Evolutionary conservation across 306 rosid species (phyloP).

Genomic region (Lupinus albus): DNA sequence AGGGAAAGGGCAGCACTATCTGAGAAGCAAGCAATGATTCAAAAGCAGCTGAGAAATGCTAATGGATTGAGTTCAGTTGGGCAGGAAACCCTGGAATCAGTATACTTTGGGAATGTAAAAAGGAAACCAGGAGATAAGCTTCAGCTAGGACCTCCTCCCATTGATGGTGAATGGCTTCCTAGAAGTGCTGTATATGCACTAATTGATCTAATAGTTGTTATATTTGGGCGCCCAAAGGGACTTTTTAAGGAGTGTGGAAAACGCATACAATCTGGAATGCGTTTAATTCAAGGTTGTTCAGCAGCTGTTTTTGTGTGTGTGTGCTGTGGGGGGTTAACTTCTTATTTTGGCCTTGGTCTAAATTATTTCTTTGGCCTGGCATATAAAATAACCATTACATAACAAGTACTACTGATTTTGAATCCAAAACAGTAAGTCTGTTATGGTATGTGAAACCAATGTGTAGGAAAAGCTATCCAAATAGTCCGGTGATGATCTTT

Average conservation of each 20-base stretch:
- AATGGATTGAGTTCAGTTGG: constrained; percentile 54
- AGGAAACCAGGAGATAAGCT: constrained; percentile 79
- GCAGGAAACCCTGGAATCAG: constrained; percentile 70
- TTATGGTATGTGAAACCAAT: constrained; percentile 24
- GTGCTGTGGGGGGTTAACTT: no score
- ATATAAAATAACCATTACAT: constrained; percentile 24
- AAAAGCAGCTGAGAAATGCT: constrained; percentile 61
- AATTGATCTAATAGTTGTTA: constrained; percentile 81
- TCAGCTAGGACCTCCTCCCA: constrained; percentile 84
- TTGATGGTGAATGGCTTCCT: constrained; percentile 98
- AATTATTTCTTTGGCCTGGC: constrained; percentile 20
- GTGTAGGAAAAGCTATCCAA: constrained; percentile 33
- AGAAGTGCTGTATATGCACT: constrained; percentile 91
- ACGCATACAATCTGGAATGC: constrained; percentile 87
- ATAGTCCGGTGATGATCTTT: constrained; percentile 8
- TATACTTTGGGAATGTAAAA: constrained; percentile 76
- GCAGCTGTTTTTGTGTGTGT: constrained; percentile 19
- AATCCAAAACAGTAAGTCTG: constrained; percentile 35
- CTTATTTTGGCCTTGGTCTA: constrained; percentile 25
- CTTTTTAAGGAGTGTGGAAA: constrained; percentile 90
- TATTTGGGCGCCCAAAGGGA: constrained; percentile 93
- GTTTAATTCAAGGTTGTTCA: constrained; percentile 64
- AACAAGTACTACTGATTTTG: constrained; percentile 29
- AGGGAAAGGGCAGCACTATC: constrained; percentile 83
- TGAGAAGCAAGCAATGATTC: constrained; percentile 72